Evolutionary conservation across 345 rosid species (phyloP), one percentile per base, ranked within the genome.

Genomic region (Moringa oleifera): DNA sequence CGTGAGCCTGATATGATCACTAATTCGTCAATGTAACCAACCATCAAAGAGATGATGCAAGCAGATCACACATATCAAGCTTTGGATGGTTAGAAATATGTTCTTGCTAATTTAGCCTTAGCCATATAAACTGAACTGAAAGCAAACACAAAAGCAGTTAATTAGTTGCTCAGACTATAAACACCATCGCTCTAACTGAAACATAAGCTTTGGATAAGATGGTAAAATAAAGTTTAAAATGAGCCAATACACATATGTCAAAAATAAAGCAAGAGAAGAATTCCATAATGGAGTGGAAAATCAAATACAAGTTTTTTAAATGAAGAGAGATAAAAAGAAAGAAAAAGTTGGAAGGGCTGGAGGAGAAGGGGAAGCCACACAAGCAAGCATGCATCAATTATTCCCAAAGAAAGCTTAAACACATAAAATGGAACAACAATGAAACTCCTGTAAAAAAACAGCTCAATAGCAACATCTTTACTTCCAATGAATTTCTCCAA

Each of bases 131-230:
- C 4, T 36, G 52, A 18, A 58, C 24, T 24, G 41, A 11, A 19
- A 52, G 65, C 59, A 53, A 59, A 53, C 6, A 1, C 20, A 41
- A 63, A 25, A 57, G 41, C 36, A 57, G 31, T 59, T 51, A 37
- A 62, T 55, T 37, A 17, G 49, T 68, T 18, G n/a, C 17, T 49
- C 57, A 12, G 7, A 57, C 25, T 25, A 41, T 10, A n/a, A 18
- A 20, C 55, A 4, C 5, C 7, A 63, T 25, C 45, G 17, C 20
- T 37, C 8, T 41, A 16, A 41, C 1, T 7, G 41, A 58, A 62
- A 22, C 28, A 45, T 63, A 6, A 23, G 18, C 3, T 31, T 21
- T 37, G 22, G 33, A 41, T 41, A 41, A 41, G 47, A 41, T 41
- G 47, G 33, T 28, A 28, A 7, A 41, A 41, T 41, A 41, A 7